Evolutionary conservation across 352 stramenopile species (phyloP).

Genomic region (Phytophthora chlamydospora): DNA sequence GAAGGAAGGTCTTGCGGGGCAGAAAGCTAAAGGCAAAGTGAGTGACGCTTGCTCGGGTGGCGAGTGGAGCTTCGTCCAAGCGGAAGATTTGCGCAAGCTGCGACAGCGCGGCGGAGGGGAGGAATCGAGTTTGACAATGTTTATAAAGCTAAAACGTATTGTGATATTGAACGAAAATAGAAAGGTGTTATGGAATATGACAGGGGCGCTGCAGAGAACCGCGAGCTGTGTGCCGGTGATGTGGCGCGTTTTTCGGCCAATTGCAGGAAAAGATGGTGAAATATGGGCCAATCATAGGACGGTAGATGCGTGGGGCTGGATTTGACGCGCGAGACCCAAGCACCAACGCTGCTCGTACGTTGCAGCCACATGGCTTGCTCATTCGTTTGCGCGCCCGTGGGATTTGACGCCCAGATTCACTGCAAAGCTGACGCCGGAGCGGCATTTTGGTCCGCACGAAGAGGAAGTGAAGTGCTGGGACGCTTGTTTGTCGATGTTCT

Average conservation of each 20-base stretch:
- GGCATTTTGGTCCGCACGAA: too few relatives aligned
- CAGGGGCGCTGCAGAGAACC: slow-evolving; percentile 13
- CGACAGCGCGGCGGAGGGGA: neutral
- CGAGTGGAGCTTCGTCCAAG: slow-evolving; percentile 11
- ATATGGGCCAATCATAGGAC: neutral
- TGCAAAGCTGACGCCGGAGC: neutral
- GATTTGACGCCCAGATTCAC: slow-evolving; percentile 17
- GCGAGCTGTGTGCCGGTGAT: slow-evolving; percentile 25
- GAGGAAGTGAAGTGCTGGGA: too few relatives aligned
- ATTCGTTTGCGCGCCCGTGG: slow-evolving; percentile 6
- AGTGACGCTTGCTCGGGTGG: slow-evolving; percentile 13
- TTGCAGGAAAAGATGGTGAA: slow-evolving; percentile 27
- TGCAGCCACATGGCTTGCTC: slow-evolving; percentile 24
- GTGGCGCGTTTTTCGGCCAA: slow-evolving; percentile 26
- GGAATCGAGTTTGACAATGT: neutral
- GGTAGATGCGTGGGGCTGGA: slow-evolving; percentile 1
- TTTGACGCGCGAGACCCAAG: slow-evolving; percentile 17
- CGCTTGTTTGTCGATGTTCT: too few relatives aligned
- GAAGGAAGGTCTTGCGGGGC: slow-evolving; percentile 13
- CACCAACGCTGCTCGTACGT: slow-evolving; percentile 16
- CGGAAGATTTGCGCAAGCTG: slow-evolving; percentile 14
- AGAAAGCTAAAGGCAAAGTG: slow-evolving; percentile 25
- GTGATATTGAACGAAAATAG: neutral
- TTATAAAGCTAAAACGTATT: neutral
- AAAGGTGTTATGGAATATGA: neutral